A percentile compares a stretch with the other conserved stretches of the same genome.
Evolutionary conservation across 208 protist species (phyloP).

Genomic region (Acanthamoeba lenticulata): DNA sequence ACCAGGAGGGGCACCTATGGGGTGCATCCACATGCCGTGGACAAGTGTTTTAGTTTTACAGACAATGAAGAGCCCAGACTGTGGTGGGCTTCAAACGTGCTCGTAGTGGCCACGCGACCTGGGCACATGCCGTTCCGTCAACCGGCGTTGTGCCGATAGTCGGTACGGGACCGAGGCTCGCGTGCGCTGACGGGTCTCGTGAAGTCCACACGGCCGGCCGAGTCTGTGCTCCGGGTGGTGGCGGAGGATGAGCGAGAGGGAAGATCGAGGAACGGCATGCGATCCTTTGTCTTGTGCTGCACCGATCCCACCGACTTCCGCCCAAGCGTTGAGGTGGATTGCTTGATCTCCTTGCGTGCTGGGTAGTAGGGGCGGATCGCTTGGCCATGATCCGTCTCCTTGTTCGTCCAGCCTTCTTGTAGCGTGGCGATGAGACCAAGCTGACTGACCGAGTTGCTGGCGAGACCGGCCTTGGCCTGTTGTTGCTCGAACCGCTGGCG

Average conservation of each 20-base stretch:
- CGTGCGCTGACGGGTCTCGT: not conserved
- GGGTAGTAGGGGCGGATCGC: not conserved
- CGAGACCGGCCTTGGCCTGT: not conserved
- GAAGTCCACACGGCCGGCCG: not conserved
- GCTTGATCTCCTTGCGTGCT: not conserved
- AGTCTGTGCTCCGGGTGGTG: not conserved
- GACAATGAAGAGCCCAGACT: not conserved
- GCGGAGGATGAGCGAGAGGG: not conserved
- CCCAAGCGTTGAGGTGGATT: not conserved
- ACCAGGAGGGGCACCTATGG: too few relatives aligned
- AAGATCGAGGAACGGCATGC: conserved; percentile 14
- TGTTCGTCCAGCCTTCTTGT: not conserved
- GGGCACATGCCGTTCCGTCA: not conserved
- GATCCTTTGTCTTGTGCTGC: not conserved
- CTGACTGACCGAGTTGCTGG: too few relatives aligned
- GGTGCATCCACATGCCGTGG: too few relatives aligned
- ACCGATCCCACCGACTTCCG: not conserved
- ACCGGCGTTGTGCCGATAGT: not conserved
- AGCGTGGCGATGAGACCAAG: not conserved
- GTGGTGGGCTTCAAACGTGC: not conserved
- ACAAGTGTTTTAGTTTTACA: too few relatives aligned
- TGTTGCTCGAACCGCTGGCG: not conserved
- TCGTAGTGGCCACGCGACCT: not conserved
- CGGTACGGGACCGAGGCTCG: not conserved
- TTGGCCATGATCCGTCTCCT: not conserved